Evolutionary conservation across 140 eudicot genomes (phyloP), one percentile per base, ranked within the genome.

Genomic region (Flaveria floridana): DNA sequence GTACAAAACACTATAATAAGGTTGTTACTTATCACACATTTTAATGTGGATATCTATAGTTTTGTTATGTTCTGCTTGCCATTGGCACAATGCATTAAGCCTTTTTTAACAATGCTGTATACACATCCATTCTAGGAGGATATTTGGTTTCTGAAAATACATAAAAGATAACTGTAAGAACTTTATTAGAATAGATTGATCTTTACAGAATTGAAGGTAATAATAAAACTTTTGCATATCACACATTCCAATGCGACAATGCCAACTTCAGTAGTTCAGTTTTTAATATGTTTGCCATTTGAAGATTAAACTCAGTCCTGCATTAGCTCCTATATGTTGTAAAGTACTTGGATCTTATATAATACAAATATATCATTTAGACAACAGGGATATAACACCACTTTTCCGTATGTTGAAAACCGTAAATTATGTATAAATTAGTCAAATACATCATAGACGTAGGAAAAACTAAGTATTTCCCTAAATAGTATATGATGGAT

Each of bases 401-500:
- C 44, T 25, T 20, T 28, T 15, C 44, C 14, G 66, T 37, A 5
- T 34, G 12, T 9, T 52, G 14, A 21, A 26, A 50, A 48, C 62
- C 14, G n/a, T 19, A 67, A 46, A 11, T 11, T 55, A 58, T 57
- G 55, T 59, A 42, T 70, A 67, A 7, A 25, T 18, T 19, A 55
- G 62, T 55, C 62, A 19, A 55, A 55, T 25, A 57, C 37, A 55
- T 41, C 37, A 62, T 23, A 63, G 42, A 34, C 6, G 3, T 13
- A 18, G 50, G 66, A 71, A 71, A 14, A 70, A 46, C 55, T 11
- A 71, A 3, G 34, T 18, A 55, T 6, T 7, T 56, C 39, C 13
- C 30, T 11, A 50, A 12, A 42, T 61, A 59, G 10, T 37, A 19
- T 52, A 76, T 76, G 39, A 76, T 68, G 81, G 67, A 53, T 68